Conservation (phyloP, 495 filamentous ascomycete genomes). For the Neurospora sp. region DNA sequence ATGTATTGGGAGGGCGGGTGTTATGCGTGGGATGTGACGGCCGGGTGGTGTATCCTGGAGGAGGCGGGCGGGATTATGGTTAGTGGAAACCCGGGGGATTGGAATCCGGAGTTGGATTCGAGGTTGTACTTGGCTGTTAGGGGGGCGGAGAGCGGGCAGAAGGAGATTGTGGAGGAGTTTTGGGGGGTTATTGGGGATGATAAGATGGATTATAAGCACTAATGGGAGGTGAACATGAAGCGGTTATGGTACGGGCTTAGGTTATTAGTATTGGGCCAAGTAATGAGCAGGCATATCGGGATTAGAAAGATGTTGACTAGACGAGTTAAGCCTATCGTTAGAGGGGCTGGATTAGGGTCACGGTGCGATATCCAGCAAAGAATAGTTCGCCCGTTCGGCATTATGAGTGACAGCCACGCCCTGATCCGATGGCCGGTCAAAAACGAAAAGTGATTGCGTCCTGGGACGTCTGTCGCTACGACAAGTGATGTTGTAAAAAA, state of each 20-base stretch:
- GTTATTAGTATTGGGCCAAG: background rate
- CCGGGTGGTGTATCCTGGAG: conserved; percentile 77
- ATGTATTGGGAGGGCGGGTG: conserved; percentile 90
- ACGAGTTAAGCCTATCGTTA: background rate
- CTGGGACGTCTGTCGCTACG: no score
- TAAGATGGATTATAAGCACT: conserved; percentile 42
- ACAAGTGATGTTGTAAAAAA: background rate
- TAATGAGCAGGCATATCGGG: background rate
- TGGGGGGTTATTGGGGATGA: conserved; percentile 43
- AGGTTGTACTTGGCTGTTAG: conserved; percentile 72
- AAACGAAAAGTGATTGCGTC: background rate
- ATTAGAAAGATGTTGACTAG: background rate
- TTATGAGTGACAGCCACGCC: background rate
- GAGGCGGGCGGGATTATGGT: conserved; percentile 80
- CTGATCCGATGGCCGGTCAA: background rate
- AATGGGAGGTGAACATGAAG: background rate
- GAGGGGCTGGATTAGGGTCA: background rate
- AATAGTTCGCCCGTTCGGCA: background rate
- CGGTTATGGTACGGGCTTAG: background rate
- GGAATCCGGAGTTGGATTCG: conserved; percentile 65
- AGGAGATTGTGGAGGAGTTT: conserved; percentile 70
- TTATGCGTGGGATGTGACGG: conserved; percentile 92
- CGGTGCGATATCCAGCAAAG: background rate
- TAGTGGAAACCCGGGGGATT: conserved; percentile 66
- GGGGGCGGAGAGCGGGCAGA: conserved; percentile 54